phyloP scores from a whole-genome alignment of 192 early-diverging fungal species.

The Backusella macrospora region DNA sequence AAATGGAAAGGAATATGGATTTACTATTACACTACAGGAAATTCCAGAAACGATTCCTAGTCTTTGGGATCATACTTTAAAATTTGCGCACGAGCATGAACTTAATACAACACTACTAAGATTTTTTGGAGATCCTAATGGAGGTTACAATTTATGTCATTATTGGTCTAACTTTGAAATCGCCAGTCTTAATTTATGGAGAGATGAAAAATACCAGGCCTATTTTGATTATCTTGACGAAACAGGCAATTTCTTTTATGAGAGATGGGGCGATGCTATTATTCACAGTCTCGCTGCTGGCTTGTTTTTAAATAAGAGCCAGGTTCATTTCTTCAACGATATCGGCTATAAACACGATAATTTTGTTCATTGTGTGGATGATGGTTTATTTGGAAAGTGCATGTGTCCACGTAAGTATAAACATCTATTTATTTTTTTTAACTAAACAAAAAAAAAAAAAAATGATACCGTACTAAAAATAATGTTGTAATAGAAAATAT shows the following conservation, averaged over 20 bases:
- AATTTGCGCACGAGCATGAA: conserved; percentile 52
- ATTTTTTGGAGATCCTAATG: conserved; percentile 51
- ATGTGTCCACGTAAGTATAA: conserved; percentile 30
- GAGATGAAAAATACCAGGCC: conserved; percentile 61
- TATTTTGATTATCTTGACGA: conserved; percentile 74
- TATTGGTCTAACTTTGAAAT: conserved; percentile 87
- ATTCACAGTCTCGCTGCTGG: conserved; percentile 68
- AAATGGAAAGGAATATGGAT: conserved; percentile 65
- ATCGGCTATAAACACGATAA: conserved; percentile 70
- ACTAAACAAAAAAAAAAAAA: neutral
- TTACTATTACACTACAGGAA: conserved; percentile 65
- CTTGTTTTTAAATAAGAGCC: conserved; percentile 54
- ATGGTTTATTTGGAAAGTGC: conserved; percentile 37
- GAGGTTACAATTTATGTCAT: conserved; percentile 68
- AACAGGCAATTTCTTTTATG: conserved; percentile 86
- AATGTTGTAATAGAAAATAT: conserved; percentile 18
- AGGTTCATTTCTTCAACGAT: conserved; percentile 73
- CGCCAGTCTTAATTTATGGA: conserved; percentile 67
- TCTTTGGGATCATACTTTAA: conserved; percentile 59
- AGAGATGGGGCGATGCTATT: conserved; percentile 76
- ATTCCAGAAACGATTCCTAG: conserved; percentile 58
- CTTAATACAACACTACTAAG: conserved; percentile 29
- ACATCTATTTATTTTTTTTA: neutral
- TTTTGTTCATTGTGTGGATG: conserved; percentile 59
- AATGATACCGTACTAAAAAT: neutral